A percentile compares a stretch with the other conserved stretches of the same genome.
These are phyloP conservation scores for Wickerhamomyces subpelliculosus DNA, from an alignment of 805 yeast genomes.

Conservation along the genomic window DNA sequence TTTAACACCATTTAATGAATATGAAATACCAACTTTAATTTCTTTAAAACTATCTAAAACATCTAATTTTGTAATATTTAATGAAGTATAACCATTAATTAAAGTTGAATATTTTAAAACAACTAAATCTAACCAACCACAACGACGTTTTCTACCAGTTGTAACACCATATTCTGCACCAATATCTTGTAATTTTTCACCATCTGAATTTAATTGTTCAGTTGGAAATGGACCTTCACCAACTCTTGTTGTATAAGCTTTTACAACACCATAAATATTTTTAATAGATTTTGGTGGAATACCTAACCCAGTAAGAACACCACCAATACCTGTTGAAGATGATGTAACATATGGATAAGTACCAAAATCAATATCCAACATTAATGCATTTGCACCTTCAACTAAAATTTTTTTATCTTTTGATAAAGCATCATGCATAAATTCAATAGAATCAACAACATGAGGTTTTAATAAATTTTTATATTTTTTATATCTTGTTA, in stretches of 20 bases:
- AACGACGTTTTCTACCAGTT: conserved; percentile 97
- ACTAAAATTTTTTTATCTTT: conserved; percentile 81
- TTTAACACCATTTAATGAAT: conserved; percentile 70
- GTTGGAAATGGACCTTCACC: conserved; percentile 99
- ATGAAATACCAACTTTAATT: conserved; percentile 81
- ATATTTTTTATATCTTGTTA: conserved; percentile 66
- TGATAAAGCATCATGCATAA: conserved; percentile 70
- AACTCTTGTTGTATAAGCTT: conserved; percentile 97
- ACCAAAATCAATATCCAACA: conserved; percentile 97
- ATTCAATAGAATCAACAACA: conserved; percentile 87
- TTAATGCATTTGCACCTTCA: conserved; percentile 97
- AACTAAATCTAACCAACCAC: conserved; percentile 98
- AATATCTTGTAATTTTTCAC: conserved; percentile 80
- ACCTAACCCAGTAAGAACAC: conserved; percentile 95
- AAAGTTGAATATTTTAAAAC: conserved; percentile 85
- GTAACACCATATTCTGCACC: conserved; percentile 98
- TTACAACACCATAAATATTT: conserved; percentile 90
- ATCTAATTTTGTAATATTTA: conserved; percentile 93
- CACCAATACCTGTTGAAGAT: conserved; percentile 94
- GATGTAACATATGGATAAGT: conserved; percentile 97
- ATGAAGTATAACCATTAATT: conserved; percentile 91
- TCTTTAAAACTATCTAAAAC: conserved; percentile 87
- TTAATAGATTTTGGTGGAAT: conserved; percentile 82
- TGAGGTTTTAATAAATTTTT: conserved; percentile 76
- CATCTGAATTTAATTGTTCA: conserved; percentile 83